These are phyloP conservation scores for Pyricularia grisea DNA, from an alignment of 2,329 filamentous ascomycete genomes.

Conservation along the genomic window DNA sequence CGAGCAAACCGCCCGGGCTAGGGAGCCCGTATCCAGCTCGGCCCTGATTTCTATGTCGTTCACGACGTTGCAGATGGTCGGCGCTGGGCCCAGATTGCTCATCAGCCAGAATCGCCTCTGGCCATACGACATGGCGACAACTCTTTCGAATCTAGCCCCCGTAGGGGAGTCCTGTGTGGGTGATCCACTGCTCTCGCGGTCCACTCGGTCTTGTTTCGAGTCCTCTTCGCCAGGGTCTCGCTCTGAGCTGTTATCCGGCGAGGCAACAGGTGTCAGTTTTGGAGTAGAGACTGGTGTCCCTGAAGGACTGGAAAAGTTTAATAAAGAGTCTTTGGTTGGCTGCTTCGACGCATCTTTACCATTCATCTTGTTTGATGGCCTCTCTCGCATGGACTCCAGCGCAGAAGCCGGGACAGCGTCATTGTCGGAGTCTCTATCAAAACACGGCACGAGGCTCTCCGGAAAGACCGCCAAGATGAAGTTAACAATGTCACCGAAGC, in stretches of 20 bases:
- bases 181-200: neutral
- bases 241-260: neutral
- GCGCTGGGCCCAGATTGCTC: conserved; percentile 21
- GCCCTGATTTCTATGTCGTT: conserved; percentile 22
- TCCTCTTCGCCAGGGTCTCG: neutral
- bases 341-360: too few species aligned
- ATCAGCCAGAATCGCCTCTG: conserved; percentile 33
- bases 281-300: neutral
- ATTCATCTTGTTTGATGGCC: neutral
- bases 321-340: neutral
- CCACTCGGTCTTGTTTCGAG: neutral
- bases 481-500: neutral
- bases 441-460: neutral
- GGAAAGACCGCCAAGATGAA: neutral
- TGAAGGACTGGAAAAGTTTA: too few species aligned
- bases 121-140: conserved; percentile 23
- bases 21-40: conserved; percentile 15
- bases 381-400: neutral
- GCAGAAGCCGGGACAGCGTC: neutral
- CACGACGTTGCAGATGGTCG: conserved; percentile 29
- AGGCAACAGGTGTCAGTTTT: neutral
- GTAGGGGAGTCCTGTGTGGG: neutral
- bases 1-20: conserved; percentile 11
- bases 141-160: neutral
- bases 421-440: neutral